Evolutionary conservation across 108 stramenopile genomes (phyloP).

Genomic region (Aurantiochytrium sp.): DNA sequence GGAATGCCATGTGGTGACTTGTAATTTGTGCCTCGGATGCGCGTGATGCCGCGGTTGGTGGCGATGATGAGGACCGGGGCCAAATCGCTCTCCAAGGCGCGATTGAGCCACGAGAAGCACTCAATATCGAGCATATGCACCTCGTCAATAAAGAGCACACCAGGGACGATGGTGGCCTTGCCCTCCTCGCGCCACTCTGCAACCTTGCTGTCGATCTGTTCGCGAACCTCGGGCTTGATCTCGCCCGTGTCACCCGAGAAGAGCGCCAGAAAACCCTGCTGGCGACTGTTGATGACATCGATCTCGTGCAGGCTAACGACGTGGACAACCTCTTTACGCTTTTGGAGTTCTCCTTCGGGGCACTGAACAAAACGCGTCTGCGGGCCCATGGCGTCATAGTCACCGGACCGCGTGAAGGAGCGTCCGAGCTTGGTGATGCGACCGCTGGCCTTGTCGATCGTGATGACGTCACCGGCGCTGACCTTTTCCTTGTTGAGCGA

Average conservation of each 20-base stretch:
- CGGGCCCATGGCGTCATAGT: slow-evolving; percentile 97
- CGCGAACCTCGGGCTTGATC: slow-evolving; percentile 87
- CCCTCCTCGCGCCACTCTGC: slow-evolving; percentile 96
- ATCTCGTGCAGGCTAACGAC: slow-evolving; percentile 95
- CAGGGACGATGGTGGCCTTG: slow-evolving; percentile 89
- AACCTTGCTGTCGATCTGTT: slow-evolving; percentile 94
- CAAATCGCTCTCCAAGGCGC: slow-evolving; percentile 74
- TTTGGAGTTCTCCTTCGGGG: slow-evolving; percentile 96
- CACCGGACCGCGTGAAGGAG: slow-evolving; percentile 76
- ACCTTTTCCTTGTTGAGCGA: slow-evolving; percentile 88
- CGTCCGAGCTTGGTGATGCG: slow-evolving; percentile 92
- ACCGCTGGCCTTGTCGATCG: slow-evolving; percentile 95
- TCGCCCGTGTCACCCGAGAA: slow-evolving; percentile 99
- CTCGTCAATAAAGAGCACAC: slow-evolving; percentile 98
- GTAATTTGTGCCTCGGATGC: slow-evolving; percentile 86
- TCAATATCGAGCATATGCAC: slow-evolving; percentile 95
- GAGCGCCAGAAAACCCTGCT: slow-evolving; percentile 95
- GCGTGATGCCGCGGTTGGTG: slow-evolving; percentile 80
- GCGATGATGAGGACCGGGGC: slow-evolving; percentile 85
- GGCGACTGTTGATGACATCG: slow-evolving; percentile 96
- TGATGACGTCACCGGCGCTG: slow-evolving; percentile 95
- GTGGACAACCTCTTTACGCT: slow-evolving; percentile 90
- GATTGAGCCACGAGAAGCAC: slow-evolving; percentile 86
- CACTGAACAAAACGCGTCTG: slow-evolving; percentile 94
- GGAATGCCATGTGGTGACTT: slow-evolving; percentile 93